A percentile compares a stretch with the other conserved stretches of the same genome.
phyloP scores from a whole-genome alignment of 2,329 filamentous ascomycete genomes.

The Fusarium kyushuense region DNA sequence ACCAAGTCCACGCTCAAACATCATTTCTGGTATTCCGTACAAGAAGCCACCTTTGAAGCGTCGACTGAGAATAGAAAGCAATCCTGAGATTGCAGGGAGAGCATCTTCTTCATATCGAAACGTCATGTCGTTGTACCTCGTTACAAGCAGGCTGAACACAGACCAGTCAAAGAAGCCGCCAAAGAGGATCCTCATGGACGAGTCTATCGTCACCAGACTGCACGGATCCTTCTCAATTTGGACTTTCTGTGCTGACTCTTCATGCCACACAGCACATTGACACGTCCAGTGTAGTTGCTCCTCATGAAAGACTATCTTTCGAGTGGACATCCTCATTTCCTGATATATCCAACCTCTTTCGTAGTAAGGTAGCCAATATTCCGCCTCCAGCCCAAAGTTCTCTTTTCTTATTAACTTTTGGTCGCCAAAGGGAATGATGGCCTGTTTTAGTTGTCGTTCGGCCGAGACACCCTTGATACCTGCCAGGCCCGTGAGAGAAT shows the following conservation, averaged over 20 bases:
- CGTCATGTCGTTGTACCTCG: background rate
- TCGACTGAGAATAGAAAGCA: slow-evolving; percentile 9
- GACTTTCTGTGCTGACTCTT: background rate
- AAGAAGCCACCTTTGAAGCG: slow-evolving; percentile 14
- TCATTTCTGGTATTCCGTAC: slow-evolving; percentile 15
- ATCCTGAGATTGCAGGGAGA: slow-evolving; percentile 1
- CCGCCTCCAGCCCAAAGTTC: background rate
- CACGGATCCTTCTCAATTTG: background rate
- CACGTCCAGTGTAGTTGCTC: slow-evolving; percentile 23
- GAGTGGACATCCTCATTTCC: background rate
- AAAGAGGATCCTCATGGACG: background rate
- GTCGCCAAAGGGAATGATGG: slow-evolving; percentile 6
- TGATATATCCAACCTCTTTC: slow-evolving; percentile 27
- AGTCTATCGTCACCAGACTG: rapidly evolving
- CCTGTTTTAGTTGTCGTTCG: background rate
- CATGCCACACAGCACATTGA: slow-evolving; percentile 16
- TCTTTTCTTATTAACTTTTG: background rate
- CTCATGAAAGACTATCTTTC: background rate
- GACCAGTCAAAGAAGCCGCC: slow-evolving; percentile 1
- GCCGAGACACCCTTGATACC: background rate
- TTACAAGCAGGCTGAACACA: background rate
- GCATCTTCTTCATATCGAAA: slow-evolving; percentile 13
- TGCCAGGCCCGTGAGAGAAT: background rate
- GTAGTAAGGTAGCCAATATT: background rate
- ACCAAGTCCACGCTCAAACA: slow-evolving; percentile 14